These are phyloP conservation scores for Arabidopsis arenosa DNA, from an alignment of 345 rosid species.

Conservation along the genomic window DNA sequence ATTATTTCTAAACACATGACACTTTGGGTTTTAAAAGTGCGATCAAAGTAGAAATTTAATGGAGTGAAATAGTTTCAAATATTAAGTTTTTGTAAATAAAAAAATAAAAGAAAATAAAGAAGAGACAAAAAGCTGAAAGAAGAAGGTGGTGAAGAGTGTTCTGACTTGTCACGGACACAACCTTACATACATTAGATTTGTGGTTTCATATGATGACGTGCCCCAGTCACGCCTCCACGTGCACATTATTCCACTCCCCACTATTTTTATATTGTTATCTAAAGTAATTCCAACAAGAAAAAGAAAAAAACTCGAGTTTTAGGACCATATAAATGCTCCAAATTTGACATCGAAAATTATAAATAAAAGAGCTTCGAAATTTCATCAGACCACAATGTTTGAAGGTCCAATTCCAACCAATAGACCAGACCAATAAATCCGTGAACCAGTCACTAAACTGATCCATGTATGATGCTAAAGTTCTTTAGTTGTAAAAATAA, in stretches of 20 bases:
- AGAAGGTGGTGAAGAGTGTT: slow-evolving; percentile 40
- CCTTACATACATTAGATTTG: slow-evolving; percentile 28
- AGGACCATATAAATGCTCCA: not conserved
- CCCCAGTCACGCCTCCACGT: slow-evolving; percentile 48
- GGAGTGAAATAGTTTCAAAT: not conserved
- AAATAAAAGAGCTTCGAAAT: not conserved
- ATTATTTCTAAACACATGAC: no score
- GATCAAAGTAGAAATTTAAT: not conserved
- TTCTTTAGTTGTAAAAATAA: no score
- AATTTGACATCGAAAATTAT: not conserved
- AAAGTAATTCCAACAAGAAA: not conserved
- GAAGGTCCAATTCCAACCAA: not conserved
- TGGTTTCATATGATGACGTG: slow-evolving; percentile 45
- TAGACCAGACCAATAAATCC: not conserved
- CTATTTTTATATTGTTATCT: not conserved
- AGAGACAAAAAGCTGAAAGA: slow-evolving; percentile 47
- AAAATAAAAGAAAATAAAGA: slow-evolving; percentile 11
- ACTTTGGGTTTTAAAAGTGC: no score
- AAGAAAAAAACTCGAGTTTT: not conserved
- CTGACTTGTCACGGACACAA: slow-evolving; percentile 39
- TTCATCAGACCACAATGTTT: not conserved
- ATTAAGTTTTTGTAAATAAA: not conserved
- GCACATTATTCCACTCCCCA: slow-evolving; percentile 45
- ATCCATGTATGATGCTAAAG: no score
- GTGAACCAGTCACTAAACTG: no score